Evolutionary conservation across 2,329 filamentous ascomycete genomes (phyloP), one percentile per base, ranked within the genome.

Genomic region (Pseudofabraea citricarpa): DNA sequence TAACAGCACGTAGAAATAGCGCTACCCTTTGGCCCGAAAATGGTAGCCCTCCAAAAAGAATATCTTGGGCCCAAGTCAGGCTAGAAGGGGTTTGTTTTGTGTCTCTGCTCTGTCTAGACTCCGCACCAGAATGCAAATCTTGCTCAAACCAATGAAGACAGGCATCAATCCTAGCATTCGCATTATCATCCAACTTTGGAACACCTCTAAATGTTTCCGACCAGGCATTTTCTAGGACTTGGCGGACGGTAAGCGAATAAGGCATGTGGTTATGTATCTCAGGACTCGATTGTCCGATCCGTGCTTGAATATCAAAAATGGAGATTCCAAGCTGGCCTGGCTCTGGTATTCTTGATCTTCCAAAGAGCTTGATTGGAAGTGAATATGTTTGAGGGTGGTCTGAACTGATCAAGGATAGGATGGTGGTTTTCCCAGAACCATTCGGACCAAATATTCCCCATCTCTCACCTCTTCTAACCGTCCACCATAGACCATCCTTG

Each of bases 301-400:
- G 83, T 1, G 82, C 75, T 62, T 97, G 93, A 6, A 98, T 80
- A 50, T 97, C 90, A 72, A 95, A 97, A 46, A 96, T 85, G 0
- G 88, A 94, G 24, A 97, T 81, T 0, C 88, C 90, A 0, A 77
- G 75, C 42, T 78, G 63, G 2, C 68, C 71, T 0, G 78, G 76
- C 43, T 85, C 79, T 0, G 91, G 90, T 0, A 96, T 72, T 16
- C 93, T 80, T 43, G 84, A 85, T 18, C 81, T 81, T 1, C 90
- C 89, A 60, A 98, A 97, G 12, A 96, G 73, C 54, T 79, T 84
- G 48, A 98, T 84, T 1, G 91, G 90, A 19, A 90, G 78, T 0
- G 87, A 88, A 63, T 97, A 98, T 0, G 90, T 83, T 64, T 97
- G 91, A 0, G 93, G 93, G 56, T 98, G 93, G 58, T 98, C 93